Conservation (phyloP, 2,329 filamentous ascomycete species). For the Diaporthe sp. region DNA sequence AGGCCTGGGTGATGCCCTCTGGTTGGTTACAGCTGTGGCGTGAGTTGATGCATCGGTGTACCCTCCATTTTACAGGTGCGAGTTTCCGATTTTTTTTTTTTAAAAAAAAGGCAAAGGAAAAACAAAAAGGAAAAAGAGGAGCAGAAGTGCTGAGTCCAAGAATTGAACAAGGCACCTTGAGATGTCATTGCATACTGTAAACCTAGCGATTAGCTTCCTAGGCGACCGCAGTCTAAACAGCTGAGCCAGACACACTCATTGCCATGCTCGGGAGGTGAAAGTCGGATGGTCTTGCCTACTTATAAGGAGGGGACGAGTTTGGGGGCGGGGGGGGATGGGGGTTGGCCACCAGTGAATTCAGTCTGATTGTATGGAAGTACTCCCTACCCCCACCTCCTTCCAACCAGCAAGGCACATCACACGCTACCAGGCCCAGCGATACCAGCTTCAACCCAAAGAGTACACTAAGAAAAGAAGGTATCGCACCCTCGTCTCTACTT, state of each 20-base stretch:
- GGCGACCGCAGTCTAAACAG: not conserved
- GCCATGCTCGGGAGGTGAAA: not conserved
- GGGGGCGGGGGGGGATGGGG: not conserved
- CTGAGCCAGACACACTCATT: not conserved
- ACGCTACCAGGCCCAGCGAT: not conserved
- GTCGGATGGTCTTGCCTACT: not conserved
- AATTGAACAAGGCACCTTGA: not conserved
- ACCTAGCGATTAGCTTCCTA: too few relatives aligned
- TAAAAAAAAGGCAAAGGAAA: too few relatives aligned
- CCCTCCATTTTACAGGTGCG: too few relatives aligned
- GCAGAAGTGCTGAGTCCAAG: not conserved
- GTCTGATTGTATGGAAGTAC: not conserved
- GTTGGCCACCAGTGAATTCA: not conserved
- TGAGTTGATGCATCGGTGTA: too few relatives aligned
- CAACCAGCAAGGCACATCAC: not conserved
- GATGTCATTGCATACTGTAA: too few relatives aligned
- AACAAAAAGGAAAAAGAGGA: not conserved
- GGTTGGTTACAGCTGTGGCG: too few relatives aligned
- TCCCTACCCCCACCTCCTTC: not conserved
- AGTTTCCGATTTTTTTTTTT: too few relatives aligned
- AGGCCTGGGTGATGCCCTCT: too few relatives aligned
- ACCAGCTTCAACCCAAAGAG: not conserved
- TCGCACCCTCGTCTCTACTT: not conserved
- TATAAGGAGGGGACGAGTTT: not conserved
- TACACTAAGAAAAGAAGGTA: not conserved